Percentiles rank a stretch among this genome's conserved stretches.
phyloP scores from a whole-genome alignment of 805 yeast species.

The Pichia paraexigua region DNA sequence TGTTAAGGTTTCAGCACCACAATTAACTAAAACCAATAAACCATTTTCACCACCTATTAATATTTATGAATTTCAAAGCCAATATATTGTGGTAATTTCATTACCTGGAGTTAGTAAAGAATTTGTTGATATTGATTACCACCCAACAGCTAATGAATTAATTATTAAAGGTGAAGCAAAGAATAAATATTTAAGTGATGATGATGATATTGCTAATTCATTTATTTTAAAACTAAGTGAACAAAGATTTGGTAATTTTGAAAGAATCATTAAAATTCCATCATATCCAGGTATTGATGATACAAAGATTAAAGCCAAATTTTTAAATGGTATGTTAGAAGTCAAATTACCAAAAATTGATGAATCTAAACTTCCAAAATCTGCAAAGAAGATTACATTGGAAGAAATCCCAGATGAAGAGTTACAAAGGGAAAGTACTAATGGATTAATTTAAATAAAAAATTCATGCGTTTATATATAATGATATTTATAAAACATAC shows the following conservation, averaged over 20 bases:
- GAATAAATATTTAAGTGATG: constrained; percentile 30
- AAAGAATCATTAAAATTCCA: constrained; percentile 50
- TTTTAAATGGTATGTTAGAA: constrained; percentile 46
- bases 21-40: constrained; percentile 19
- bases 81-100: constrained; percentile 42
- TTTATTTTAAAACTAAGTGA: constrained; percentile 40
- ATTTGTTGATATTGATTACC: constrained; percentile 48
- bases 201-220: constrained; percentile 24
- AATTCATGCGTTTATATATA: neutral
- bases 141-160: constrained; percentile 48
- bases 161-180: constrained; percentile 43
- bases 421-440: constrained; percentile 19
- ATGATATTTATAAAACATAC: neutral
- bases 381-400: constrained; percentile 19
- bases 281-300: constrained; percentile 44
- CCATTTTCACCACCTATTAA: constrained; percentile 56
- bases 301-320: constrained; percentile 45
- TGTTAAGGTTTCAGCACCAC: constrained; percentile 6
- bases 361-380: constrained; percentile 11
- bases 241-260: constrained; percentile 48
- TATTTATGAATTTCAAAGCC: constrained; percentile 42
- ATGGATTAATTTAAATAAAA: constrained; percentile 3
- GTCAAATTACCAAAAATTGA: constrained; percentile 40
- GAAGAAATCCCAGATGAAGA: constrained; percentile 28
- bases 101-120: constrained; percentile 52